Conservation (phyloP, 306 rosid species). For the Purshia tridentata region DNA sequence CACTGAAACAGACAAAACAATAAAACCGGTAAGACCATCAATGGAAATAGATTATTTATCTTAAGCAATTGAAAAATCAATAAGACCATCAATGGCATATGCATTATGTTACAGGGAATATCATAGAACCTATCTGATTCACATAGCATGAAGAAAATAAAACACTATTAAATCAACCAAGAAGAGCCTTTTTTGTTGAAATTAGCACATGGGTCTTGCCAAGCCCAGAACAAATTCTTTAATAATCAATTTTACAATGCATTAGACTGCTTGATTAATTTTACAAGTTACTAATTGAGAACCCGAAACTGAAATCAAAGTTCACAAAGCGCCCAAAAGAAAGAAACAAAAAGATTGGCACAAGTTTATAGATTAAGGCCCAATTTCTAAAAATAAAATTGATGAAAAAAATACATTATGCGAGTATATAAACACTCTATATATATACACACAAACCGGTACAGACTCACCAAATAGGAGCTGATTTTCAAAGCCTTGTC, state of each 20-base stretch:
- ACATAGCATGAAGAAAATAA: not conserved
- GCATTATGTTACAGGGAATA: not conserved
- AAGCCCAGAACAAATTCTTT: not conserved
- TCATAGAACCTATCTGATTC: not conserved
- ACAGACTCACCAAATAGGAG: slow-evolving; percentile 60
- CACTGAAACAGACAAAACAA: slow-evolving; percentile 46
- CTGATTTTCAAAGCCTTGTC: slow-evolving; percentile 71
- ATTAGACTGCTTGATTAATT: not conserved
- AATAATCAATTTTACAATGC: not conserved
- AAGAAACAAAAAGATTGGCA: not conserved
- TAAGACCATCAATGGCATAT: not conserved
- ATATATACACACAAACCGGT: not conserved
- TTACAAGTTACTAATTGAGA: not conserved
- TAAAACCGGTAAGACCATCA: slow-evolving; percentile 7
- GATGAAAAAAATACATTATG: not conserved
- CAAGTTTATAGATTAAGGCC: not conserved
- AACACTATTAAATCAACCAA: not conserved
- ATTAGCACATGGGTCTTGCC: not conserved
- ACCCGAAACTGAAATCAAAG: not conserved
- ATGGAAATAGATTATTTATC: no score
- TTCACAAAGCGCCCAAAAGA: not conserved
- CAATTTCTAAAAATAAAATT: not conserved
- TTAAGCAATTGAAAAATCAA: not conserved
- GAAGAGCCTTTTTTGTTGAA: not conserved
- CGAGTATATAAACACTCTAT: not conserved